A percentile compares a stretch with the other conserved stretches of the same genome.
Conservation (phyloP, 495 filamentous ascomycete genomes). For the Aspergillus nanangensis region DNA sequence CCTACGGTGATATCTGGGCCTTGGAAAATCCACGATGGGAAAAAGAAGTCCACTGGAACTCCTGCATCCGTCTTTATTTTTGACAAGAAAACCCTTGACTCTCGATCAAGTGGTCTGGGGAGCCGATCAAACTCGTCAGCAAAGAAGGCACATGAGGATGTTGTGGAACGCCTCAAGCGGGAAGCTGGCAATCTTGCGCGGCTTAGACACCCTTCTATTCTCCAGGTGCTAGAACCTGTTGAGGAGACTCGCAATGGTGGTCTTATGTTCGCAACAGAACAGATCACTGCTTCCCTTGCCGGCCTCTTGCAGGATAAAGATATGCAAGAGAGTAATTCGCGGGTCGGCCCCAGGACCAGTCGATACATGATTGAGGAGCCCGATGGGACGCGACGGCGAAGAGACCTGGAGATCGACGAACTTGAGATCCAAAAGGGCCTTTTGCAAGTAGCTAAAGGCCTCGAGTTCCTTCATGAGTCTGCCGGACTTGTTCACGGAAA, state of each 20-base stretch:
- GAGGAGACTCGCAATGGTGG: constrained; percentile 89
- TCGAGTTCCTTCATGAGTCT: constrained; percentile 96
- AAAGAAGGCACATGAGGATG: constrained; percentile 80
- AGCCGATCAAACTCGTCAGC: constrained; percentile 60
- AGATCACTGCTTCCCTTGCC: constrained; percentile 81
- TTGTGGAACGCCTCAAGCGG: constrained; percentile 83
- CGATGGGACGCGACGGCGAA: constrained; percentile 64
- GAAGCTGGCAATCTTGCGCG: constrained; percentile 84
- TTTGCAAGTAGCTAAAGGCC: constrained; percentile 85
- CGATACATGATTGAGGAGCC: constrained; percentile 80
- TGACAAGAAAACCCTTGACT: constrained; percentile 79
- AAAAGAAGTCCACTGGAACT: constrained; percentile 89
- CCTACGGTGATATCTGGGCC: constrained; percentile 73
- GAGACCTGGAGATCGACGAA: constrained; percentile 94
- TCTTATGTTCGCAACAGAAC: constrained; percentile 92
- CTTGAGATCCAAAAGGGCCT: constrained; percentile 96
- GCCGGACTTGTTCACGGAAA: constrained; percentile 92
- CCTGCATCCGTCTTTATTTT: constrained; percentile 91
- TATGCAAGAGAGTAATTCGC: constrained; percentile 64
- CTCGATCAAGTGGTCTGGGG: constrained; percentile 53
- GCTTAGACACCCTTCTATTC: constrained; percentile 82
- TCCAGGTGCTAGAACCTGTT: constrained; percentile 91
- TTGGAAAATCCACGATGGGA: constrained; percentile 96
- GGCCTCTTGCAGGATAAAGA: constrained; percentile 84
- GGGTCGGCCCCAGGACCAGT: constrained; percentile 62